phyloP scores from a whole-genome alignment of 768 basidiomycete species.

The Tulasnella sp. region DNA sequence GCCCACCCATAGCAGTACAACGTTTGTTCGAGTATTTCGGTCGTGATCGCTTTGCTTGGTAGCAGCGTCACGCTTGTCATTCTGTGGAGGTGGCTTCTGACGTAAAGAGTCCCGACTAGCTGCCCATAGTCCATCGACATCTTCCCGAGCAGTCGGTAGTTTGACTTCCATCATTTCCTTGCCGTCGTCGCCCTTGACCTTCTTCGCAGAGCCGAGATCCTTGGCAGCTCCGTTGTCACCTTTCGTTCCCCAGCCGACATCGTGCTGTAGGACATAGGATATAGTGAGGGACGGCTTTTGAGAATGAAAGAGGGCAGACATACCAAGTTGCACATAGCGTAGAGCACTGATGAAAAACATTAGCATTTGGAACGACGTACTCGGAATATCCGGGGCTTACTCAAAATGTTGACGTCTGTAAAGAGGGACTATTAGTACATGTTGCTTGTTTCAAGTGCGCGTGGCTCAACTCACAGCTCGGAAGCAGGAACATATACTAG shows the following conservation, averaged over 20 bases:
- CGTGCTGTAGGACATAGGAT: conserved; percentile 42
- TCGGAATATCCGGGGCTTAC: conserved; percentile 40
- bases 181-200: conserved; percentile 77
- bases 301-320: background rate
- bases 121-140: conserved; percentile 82
- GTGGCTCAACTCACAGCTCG: conserved; percentile 49
- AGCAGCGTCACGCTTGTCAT: conserved; percentile 77
- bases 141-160: conserved; percentile 74
- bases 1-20: conserved; percentile 77
- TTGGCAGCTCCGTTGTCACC: conserved; percentile 85
- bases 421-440: background rate
- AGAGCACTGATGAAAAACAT: conserved; percentile 58
- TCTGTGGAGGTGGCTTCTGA: conserved; percentile 63
- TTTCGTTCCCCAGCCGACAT: conserved; percentile 64
- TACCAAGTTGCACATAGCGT: conserved; percentile 67
- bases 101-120: conserved; percentile 70
- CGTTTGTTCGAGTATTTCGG: conserved; percentile 78
- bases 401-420: conserved; percentile 74
- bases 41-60: conserved; percentile 88
- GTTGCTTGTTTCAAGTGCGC: background rate
- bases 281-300: background rate
- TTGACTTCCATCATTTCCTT: conserved; percentile 86
- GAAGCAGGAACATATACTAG: conserved; percentile 86
- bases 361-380: conserved; percentile 30
- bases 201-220: conserved; percentile 88